Evolutionary conservation across 306 rosid genomes (phyloP).

Genomic region (Lathyrus aphaca): DNA sequence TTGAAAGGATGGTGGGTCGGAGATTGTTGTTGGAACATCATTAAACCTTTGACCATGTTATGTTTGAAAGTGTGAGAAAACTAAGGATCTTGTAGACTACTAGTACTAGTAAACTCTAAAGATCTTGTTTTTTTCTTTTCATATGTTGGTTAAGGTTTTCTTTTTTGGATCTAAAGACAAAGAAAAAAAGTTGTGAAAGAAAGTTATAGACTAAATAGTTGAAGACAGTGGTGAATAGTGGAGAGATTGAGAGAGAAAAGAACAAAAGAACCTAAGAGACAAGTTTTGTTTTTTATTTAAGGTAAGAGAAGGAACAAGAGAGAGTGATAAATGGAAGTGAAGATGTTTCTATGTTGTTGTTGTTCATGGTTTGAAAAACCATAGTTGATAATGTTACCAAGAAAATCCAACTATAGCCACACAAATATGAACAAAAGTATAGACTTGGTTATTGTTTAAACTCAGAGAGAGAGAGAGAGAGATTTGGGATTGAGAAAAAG

Average conservation of each 20-base stretch:
- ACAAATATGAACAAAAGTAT: no score
- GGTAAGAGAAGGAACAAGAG: conserved; percentile 50
- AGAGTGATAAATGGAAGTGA: no score
- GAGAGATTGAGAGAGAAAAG: conserved; percentile 32
- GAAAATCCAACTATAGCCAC: no score
- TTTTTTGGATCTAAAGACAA: conserved; percentile 51
- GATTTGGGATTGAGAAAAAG: no score
- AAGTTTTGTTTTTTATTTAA: conserved; percentile 47
- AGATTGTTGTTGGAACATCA: conserved; percentile 60
- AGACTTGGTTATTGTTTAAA: no score
- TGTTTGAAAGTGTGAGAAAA: conserved; percentile 33
- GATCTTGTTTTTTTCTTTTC: conserved; percentile 55
- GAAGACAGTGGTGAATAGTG: conserved; percentile 23
- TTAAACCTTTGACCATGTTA: conserved; percentile 57
- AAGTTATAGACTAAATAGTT: conserved; percentile 30
- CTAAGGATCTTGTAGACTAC: no score
- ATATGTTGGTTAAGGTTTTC: conserved; percentile 35
- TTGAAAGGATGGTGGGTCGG: no score
- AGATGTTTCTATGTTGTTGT: no score
- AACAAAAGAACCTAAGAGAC: conserved; percentile 37
- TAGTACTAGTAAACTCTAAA: conserved; percentile 32
- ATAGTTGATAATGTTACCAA: no score
- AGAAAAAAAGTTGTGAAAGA: conserved; percentile 36
- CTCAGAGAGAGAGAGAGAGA: no score
- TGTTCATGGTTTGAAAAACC: no score